Conservation (phyloP, 768 basidiomycete genomes). For the Clavaria fumosa region DNA sequence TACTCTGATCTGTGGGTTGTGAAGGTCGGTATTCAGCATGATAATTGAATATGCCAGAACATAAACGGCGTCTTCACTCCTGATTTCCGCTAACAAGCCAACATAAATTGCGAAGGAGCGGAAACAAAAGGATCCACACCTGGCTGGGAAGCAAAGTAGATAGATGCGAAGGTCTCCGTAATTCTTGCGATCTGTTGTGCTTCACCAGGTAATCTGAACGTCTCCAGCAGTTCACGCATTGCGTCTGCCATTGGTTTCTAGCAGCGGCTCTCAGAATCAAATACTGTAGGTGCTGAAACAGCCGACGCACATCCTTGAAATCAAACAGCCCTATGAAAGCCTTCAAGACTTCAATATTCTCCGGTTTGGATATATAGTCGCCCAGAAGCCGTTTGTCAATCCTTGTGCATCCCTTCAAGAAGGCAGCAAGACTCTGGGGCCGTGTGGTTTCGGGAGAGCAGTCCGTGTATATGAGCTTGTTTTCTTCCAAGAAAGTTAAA, state of each 20-base stretch:
- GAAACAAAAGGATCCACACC: constrained; percentile 26
- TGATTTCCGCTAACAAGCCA: constrained; percentile 56
- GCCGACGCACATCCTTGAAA: constrained; percentile 61
- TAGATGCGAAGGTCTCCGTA: constrained; percentile 86
- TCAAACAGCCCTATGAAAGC: constrained; percentile 83
- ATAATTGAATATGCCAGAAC: constrained; percentile 92
- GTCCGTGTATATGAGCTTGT: constrained; percentile 71
- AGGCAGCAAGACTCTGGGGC: constrained; percentile 59
- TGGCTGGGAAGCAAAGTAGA: constrained; percentile 76
- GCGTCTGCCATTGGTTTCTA: constrained; percentile 94
- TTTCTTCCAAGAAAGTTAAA: constrained; percentile 81
- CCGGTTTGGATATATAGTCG: constrained; percentile 82
- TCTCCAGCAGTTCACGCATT: constrained; percentile 86
- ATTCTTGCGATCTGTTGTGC: constrained; percentile 87
- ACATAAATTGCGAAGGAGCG: constrained; percentile 2
- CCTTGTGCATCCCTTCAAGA: constrained; percentile 70
- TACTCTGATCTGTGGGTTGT: constrained; percentile 86
- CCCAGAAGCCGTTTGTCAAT: constrained; percentile 90
- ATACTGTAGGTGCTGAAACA: not conserved
- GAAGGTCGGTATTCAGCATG: constrained; percentile 94
- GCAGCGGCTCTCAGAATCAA: constrained; percentile 3
- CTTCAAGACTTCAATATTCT: constrained; percentile 70
- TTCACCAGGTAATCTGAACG: constrained; percentile 91
- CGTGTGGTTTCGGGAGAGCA: constrained; percentile 40
- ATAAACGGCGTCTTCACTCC: constrained; percentile 83